A percentile compares a stretch with the other conserved stretches of the same genome.
Evolutionary conservation across 805 yeast genomes (phyloP).

Genomic region (Candida dendrica): DNA sequence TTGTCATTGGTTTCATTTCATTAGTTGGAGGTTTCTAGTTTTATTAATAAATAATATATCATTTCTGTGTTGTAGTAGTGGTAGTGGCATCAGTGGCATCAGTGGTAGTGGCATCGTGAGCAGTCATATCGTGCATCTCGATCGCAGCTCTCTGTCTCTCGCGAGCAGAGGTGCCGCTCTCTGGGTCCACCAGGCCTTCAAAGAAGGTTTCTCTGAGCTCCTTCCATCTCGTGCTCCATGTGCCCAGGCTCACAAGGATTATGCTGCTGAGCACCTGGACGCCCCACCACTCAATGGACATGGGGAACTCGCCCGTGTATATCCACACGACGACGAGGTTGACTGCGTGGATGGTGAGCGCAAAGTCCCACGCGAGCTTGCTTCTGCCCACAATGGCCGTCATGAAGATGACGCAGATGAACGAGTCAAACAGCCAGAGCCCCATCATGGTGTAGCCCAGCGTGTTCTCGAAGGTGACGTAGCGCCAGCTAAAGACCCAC

Average conservation of each 20-base stretch:
- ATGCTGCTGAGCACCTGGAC: slow-evolving; percentile 63
- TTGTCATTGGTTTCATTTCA: no score
- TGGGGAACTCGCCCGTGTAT: slow-evolving; percentile 62
- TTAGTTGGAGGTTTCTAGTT: no score
- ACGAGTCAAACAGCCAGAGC: slow-evolving; percentile 78
- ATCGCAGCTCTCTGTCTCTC: slow-evolving; percentile 7
- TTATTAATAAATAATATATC: no score
- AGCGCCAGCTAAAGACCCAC: slow-evolving; percentile 79
- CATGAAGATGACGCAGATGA: slow-evolving; percentile 77
- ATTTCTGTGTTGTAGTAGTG: no score
- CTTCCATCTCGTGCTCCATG: slow-evolving; percentile 87
- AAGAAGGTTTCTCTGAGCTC: slow-evolving; percentile 87
- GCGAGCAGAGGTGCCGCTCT: slow-evolving; percentile 24
- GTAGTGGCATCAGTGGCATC: no score
- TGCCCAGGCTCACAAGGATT: slow-evolving; percentile 71
- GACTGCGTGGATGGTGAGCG: slow-evolving; percentile 82
- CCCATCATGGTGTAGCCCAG: slow-evolving; percentile 68
- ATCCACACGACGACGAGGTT: slow-evolving; percentile 65
- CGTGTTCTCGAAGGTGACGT: slow-evolving; percentile 66
- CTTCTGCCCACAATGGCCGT: slow-evolving; percentile 87
- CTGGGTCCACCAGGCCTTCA: slow-evolving; percentile 68
- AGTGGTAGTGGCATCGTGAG: no score
- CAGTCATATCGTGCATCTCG: slow-evolving; percentile 16
- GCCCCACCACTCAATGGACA: slow-evolving; percentile 75
- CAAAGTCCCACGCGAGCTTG: slow-evolving; percentile 94